Evolutionary conservation across 192 early-diverging fungal genomes (phyloP), one percentile per base, ranked within the genome.

Genomic region (Coemansia umbellata): DNA sequence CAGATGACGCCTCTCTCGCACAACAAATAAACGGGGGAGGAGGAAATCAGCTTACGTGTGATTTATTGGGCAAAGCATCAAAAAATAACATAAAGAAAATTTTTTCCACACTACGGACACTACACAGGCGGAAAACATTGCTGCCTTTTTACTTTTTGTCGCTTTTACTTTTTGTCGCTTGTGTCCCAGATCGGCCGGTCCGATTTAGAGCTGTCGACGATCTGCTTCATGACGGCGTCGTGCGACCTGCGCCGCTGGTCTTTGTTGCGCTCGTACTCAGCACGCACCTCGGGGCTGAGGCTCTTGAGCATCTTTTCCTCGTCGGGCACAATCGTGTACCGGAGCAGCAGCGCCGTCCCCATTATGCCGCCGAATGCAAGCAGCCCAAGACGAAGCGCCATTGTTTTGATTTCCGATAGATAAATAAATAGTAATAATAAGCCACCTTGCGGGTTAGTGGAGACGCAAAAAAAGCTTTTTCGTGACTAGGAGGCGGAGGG

Each of bases 161-260:
- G 9, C n/a, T 35, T 1, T n/a, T 35, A 13, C 1, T n/a, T 35
- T 35, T 35, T n/a, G 10, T 35, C n/a, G 33, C 33, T 35, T 35
- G 33, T 35, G 33, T 64, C 57, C 72, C 72, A 75, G 53, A 75
- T 68, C 13, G 72, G 65, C 49, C 52, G 58, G 57, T 75, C 72
- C 4, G 64, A 63, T 50, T 68, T 67, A 24, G 72, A 47, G 60
- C 55, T 57, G 33, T 75, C 65, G 31, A 75, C 41, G 37, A 75
- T 67, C 72, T 68, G 65, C 33, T 53, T 47, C 72, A 75, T 75
- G 41, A 68, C 58, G 35, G 57, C 57, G 11, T 68, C 72, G 53
- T 75, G 72, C 57, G 58, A 53, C 37, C 50, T 56, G 14, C 72
- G 40, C 45, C 72, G 65, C 47, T 68, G 53, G 5, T 39, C 51